Evolutionary conservation across 1,284 basidiomycete genomes (phyloP), one percentile per base, ranked within the genome.

Genomic region (Microstroma glucosiphilum): DNA sequence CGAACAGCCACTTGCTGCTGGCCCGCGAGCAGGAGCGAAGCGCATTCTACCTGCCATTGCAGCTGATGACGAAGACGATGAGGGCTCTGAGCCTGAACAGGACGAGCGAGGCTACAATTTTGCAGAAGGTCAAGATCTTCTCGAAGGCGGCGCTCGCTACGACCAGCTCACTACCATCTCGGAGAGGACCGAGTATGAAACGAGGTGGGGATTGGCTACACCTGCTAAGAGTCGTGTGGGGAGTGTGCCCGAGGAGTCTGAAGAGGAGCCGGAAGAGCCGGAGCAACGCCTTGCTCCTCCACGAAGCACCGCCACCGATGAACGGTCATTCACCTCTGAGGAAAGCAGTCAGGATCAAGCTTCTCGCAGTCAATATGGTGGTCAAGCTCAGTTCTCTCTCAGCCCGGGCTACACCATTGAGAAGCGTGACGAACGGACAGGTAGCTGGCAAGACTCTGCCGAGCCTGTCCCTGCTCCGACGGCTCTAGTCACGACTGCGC

Each of bases 401-500:
- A 54, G 51, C 21, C 51, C 51, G 6, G 51, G 51, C 3, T 54
- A 54, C 26, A 54, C 51, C 17, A 54, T 54, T 54, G 51, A 54
- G 51, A 17, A 25, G 51, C 51, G 51, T 6, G 17, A 54, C 6
- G 51, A 54, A 37, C 30, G 30, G 30, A 37, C 30, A 37, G 9
- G 30, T 9, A 37, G 30, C 30, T 37, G 30, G 30, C 21, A 17
- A 21, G 43, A 48, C 43, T 48, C 43, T n/a, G 43, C 21, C 43
- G 43, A 48, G 21, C 26, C 72, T 66, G 41, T 70, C 71, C 67
- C 68, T 71, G 60, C 71, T 71, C 0, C 61, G 75, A 15, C 51
- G 2, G 25, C 21, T 25, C 13, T 25, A 23, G 51, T 54, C 21
- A 19, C 51, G 7, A 15, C 51, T 23, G 25, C 21, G 21, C 83